Evolutionary conservation across 2,329 filamentous ascomycete genomes (phyloP), one percentile per base, ranked within the genome.

Genomic region (Harringtonia lauricola): DNA sequence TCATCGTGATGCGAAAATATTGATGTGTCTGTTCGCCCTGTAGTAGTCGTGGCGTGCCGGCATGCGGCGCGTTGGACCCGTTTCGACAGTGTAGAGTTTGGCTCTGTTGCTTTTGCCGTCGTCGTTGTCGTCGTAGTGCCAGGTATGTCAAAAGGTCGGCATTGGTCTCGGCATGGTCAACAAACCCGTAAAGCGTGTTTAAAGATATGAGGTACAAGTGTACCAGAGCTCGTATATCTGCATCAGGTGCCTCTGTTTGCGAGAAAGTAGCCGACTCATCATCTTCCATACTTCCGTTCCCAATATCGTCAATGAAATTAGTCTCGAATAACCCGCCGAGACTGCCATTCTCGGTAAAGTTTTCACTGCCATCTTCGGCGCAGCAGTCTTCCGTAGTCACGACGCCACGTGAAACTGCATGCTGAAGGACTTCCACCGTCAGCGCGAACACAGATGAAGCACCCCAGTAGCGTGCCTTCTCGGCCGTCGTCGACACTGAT

Each of bases 1-100:
- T 58, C 55, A 60, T 57, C 39, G 49, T 51, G n/a, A 57, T 48
- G 21, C 57, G 55, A 39, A 60, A 60, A 48, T 57, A 60, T 22
- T 54, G 51, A 44, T 58, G 51, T 1, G 56, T 54, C 33, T 58
- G 54, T 28, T 51, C 47, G 8, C 53, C 54, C 7, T 50, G 49
- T 4, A 52, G 19, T 4, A 21, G 28, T 8, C 22, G 19, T n/a
- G 33, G 15, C 9, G 18, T 7, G 33, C 12, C 15, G n/a, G 6
- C 33, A 5, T 10, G 15, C 22, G 36, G 21, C 18, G 36, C 10
- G 10, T 13, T 10, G 7, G 22, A 8, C 13, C 18, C 7, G 15
- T 15, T 14, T 33, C 15, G 24, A n/a, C 4, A n/a, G 33, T 21
- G 21, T 28, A 10, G 17, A 26, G 18, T n/a, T 21, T 7, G 37